Evolutionary conservation across 2,329 filamentous ascomycete species (phyloP).

Genomic region (Calonectria pteridis): DNA sequence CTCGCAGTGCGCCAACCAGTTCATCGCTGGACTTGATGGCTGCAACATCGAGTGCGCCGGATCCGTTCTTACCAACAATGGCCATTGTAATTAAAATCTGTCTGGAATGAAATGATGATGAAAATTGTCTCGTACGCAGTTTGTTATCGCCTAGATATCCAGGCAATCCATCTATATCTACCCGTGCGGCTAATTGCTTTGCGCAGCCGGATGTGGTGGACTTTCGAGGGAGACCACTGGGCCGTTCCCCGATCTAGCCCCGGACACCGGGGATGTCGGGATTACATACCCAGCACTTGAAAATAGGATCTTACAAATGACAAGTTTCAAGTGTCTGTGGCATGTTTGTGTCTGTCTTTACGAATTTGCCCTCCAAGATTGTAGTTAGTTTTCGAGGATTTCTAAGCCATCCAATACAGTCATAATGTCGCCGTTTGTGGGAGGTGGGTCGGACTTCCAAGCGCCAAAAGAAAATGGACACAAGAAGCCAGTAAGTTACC

Average conservation of each 20-base stretch:
- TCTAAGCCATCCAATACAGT: background rate
- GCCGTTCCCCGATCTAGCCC: background rate
- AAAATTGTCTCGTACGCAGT: background rate
- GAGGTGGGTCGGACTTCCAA: background rate
- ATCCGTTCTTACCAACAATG: background rate
- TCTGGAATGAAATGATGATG: background rate
- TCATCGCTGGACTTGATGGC: conserved; percentile 15
- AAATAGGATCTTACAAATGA: background rate
- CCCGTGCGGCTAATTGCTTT: no score
- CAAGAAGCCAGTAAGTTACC: background rate
- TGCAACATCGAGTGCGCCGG: background rate
- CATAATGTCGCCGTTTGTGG: background rate
- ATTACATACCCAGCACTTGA: background rate
- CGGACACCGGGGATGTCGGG: background rate
- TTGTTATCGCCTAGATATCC: background rate
- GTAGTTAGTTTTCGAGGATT: background rate
- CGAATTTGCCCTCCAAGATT: background rate
- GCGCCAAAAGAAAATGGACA: background rate
- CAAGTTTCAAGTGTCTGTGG: background rate
- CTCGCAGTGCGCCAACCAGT: conserved; percentile 12
- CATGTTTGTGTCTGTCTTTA: background rate
- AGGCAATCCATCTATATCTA: conserved; percentile 2
- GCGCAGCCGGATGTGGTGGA: background rate
- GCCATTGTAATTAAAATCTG: background rate
- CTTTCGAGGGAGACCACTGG: no score